Conservation (phyloP, 2,329 filamentous ascomycete species). For the Hymenoscyphus repandus region DNA sequence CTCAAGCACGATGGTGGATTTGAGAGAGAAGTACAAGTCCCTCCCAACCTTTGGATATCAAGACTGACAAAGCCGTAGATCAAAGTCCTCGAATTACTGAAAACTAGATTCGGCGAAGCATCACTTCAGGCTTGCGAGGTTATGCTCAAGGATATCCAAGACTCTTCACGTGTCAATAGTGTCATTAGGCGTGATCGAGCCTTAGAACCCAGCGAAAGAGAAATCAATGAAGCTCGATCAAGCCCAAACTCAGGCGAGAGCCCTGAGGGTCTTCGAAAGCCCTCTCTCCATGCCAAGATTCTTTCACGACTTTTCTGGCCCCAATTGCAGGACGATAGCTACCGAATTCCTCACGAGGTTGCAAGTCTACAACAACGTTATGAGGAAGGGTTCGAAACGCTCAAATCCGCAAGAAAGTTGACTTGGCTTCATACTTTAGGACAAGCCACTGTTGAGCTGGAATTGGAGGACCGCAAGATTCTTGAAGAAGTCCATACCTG, state of each 20-base stretch:
- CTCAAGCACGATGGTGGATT: slow-evolving; percentile 63
- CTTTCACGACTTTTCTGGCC: slow-evolving; percentile 95
- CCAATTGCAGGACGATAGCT: slow-evolving; percentile 64
- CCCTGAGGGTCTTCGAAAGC: slow-evolving; percentile 28
- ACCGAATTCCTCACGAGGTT: slow-evolving; percentile 57
- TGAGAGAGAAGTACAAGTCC: slow-evolving; percentile 54
- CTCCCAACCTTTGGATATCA: too few relatives aligned
- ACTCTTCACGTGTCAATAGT: slow-evolving; percentile 70
- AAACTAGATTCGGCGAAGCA: slow-evolving; percentile 79
- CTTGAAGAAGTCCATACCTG: slow-evolving; percentile 71
- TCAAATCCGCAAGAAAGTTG: slow-evolving; percentile 81
- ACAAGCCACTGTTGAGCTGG: slow-evolving; percentile 72
- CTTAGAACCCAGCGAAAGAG: slow-evolving; percentile 30
- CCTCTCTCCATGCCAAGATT: slow-evolving; percentile 69
- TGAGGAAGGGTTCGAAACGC: slow-evolving; percentile 66
- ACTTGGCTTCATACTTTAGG: slow-evolving; percentile 84
- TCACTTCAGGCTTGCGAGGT: slow-evolving; percentile 91
- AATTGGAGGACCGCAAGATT: slow-evolving; percentile 74
- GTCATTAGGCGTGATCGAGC: slow-evolving; percentile 52
- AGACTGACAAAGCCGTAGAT: slow-evolving; percentile 38
- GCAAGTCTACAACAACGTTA: slow-evolving; percentile 62
- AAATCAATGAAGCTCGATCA: slow-evolving; percentile 21
- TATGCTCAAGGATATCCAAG: slow-evolving; percentile 90
- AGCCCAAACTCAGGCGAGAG: slow-evolving; percentile 30
- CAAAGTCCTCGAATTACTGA: slow-evolving; percentile 79